phyloP scores from a whole-genome alignment of 2,329 filamentous ascomycete genomes.

The Aspergillus pseudoviridinutans region DNA sequence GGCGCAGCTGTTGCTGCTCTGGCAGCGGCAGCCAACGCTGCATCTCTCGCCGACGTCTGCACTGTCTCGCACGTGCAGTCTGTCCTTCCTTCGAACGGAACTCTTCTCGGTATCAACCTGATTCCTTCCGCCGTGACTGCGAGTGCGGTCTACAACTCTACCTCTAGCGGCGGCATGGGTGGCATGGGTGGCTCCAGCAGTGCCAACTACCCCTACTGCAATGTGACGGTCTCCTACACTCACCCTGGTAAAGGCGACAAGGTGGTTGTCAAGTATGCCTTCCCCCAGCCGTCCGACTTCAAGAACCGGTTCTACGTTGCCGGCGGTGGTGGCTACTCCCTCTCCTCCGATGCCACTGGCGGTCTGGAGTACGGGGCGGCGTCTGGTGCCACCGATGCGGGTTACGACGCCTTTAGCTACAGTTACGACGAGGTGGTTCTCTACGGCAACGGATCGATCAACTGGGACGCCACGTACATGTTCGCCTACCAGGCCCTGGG shows the following conservation, averaged over 20 bases:
- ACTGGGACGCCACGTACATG: conserved; percentile 32
- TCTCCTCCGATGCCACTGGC: conserved; percentile 36
- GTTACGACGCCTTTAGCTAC: conserved; percentile 42
- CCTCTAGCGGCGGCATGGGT: conserved; percentile 14
- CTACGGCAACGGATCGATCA: conserved; percentile 46
- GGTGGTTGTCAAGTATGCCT: conserved; percentile 37
- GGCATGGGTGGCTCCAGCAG: conserved; percentile 9
- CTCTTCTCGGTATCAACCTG: conserved; percentile 39
- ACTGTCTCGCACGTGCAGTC: conserved; percentile 43
- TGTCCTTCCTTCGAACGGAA: conserved; percentile 41
- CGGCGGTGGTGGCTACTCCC: conserved; percentile 44
- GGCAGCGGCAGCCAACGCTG: conserved; percentile 27
- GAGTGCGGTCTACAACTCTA: conserved; percentile 36
- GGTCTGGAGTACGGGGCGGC: conserved; percentile 43
- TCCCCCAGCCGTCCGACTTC: conserved; percentile 34
- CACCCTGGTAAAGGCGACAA: conserved; percentile 40
- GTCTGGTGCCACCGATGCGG: conserved; percentile 41
- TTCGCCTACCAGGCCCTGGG: conserved; percentile 47
- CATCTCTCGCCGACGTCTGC: conserved; percentile 41
- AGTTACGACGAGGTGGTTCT: conserved; percentile 39
- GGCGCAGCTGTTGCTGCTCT: conserved; percentile 15
- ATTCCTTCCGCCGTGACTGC: conserved; percentile 42
- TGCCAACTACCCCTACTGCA: conserved; percentile 33
- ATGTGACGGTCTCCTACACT: conserved; percentile 42
- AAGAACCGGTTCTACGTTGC: conserved; percentile 45